Evolutionary conservation across 1,139 yeast genomes (phyloP).

Genomic region (Suhomyces bribrorum): DNA sequence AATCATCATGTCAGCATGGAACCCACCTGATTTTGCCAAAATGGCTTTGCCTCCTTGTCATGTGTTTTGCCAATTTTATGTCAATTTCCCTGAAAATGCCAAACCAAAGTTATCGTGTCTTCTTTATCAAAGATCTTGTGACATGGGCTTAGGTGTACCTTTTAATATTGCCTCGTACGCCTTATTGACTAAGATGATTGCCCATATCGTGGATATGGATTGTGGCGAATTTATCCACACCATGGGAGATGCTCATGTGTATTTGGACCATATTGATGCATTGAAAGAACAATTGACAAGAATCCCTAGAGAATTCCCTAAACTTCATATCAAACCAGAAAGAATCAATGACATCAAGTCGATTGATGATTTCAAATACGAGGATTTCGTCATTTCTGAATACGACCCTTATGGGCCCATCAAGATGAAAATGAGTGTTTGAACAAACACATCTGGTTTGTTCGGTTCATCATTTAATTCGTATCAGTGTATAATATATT

Average conservation of each 20-base stretch:
- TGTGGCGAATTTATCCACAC: conserved; percentile 95
- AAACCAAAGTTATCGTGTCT: conserved; percentile 80
- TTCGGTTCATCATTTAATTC: background rate
- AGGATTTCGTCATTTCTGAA: conserved; percentile 78
- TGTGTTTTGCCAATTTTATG: conserved; percentile 93
- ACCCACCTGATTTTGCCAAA: conserved; percentile 86
- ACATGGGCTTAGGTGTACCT: conserved; percentile 98
- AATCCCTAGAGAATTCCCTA: conserved; percentile 79
- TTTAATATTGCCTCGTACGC: conserved; percentile 97
- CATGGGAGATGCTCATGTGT: conserved; percentile 95
- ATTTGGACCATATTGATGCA: conserved; percentile 90
- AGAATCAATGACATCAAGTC: conserved; percentile 46
- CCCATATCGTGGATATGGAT: conserved; percentile 89
- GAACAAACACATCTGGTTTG: conserved; percentile 9
- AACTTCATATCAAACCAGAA: conserved; percentile 63
- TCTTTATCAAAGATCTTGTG: conserved; percentile 96
- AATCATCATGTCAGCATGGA: conserved; percentile 96
- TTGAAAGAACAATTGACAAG: conserved; percentile 75
- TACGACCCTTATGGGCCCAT: conserved; percentile 83
- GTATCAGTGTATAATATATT: background rate
- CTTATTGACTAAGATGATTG: conserved; percentile 88
- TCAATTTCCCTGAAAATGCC: conserved; percentile 60
- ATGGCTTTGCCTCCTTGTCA: conserved; percentile 99
- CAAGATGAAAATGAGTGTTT: conserved; percentile 81
- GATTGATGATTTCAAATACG: conserved; percentile 86